phyloP scores from a whole-genome alignment of 345 rosid species.

The Hibiscus mutabilis region DNA sequence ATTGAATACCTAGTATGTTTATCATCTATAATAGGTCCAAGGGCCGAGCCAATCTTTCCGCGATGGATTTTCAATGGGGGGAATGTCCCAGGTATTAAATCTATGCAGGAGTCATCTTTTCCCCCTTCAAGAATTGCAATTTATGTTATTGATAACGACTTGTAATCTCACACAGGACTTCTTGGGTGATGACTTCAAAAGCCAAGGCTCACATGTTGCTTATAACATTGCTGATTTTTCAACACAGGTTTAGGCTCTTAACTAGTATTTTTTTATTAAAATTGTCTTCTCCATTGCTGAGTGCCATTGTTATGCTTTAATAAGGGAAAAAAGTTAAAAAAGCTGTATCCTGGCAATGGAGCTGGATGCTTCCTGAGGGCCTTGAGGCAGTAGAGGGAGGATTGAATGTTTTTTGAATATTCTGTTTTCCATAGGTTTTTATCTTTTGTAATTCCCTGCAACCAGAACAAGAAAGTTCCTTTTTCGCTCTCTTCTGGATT shows the following conservation, averaged over 20 bases:
- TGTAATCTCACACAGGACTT: slow-evolving; percentile 52
- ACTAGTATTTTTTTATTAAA: not conserved
- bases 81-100: slow-evolving; percentile 85
- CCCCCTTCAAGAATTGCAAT: too few relatives aligned
- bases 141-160: slow-evolving; percentile 2
- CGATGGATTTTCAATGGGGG: slow-evolving; percentile 94
- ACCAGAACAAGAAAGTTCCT: not conserved
- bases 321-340: too few relatives aligned
- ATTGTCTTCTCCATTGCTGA: not conserved
- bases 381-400: too few relatives aligned
- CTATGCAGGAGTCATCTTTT: too few relatives aligned
- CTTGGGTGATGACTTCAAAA: slow-evolving; percentile 92
- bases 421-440: not conserved
- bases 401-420: not conserved
- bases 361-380: not conserved
- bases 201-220: slow-evolving; percentile 97
- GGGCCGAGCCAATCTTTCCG: slow-evolving; percentile 85
- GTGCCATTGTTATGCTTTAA: too few relatives aligned
- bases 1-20: slow-evolving; percentile 5
- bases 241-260: slow-evolving; percentile 57
- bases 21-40: slow-evolving; percentile 43
- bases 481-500: not conserved
- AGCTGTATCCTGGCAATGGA: too few relatives aligned
- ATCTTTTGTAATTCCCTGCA: not conserved
- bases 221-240: slow-evolving; percentile 84